Evolutionary conservation across 768 basidiomycete genomes (phyloP).

Genomic region (Amanita thiersii): DNA sequence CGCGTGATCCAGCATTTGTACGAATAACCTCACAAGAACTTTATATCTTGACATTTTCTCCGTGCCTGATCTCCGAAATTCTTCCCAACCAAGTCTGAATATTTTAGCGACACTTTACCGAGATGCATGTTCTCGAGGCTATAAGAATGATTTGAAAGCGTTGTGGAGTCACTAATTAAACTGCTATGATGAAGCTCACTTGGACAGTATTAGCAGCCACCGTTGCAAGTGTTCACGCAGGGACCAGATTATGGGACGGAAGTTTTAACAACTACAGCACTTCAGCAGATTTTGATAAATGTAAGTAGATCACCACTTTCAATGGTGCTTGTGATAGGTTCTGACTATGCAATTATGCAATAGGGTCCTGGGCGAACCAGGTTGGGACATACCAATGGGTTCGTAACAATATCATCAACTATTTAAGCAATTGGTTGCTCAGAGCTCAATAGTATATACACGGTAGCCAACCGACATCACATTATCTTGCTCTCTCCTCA

Average conservation of each 20-base stretch:
- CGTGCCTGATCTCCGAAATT: too few relatives aligned
- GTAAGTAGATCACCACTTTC: slow-evolving; percentile 19
- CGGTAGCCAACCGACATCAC: slow-evolving; percentile 39
- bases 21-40: too few relatives aligned
- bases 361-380: slow-evolving; percentile 50
- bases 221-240: slow-evolving; percentile 30
- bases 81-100: too few relatives aligned
- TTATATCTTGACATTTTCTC: too few relatives aligned
- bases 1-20: too few relatives aligned
- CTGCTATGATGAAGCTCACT: slow-evolving; percentile 20
- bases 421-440: neutral
- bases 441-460: slow-evolving; percentile 38
- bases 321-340: neutral
- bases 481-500: slow-evolving; percentile 42
- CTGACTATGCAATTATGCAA: slow-evolving; percentile 1
- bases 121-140: too few relatives aligned
- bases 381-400: slow-evolving; percentile 55
- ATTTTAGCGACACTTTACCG: too few relatives aligned
- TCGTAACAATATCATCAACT: slow-evolving; percentile 5
- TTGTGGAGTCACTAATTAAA: slow-evolving; percentile 14
- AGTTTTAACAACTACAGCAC: slow-evolving; percentile 41
- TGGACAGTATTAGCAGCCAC: slow-evolving; percentile 26
- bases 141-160: too few relatives aligned
- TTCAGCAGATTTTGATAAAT: slow-evolving; percentile 43
- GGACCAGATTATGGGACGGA: slow-evolving; percentile 47